Conservation (phyloP, 108 stramenopile genomes). For the Seminavis robusta region DNA sequence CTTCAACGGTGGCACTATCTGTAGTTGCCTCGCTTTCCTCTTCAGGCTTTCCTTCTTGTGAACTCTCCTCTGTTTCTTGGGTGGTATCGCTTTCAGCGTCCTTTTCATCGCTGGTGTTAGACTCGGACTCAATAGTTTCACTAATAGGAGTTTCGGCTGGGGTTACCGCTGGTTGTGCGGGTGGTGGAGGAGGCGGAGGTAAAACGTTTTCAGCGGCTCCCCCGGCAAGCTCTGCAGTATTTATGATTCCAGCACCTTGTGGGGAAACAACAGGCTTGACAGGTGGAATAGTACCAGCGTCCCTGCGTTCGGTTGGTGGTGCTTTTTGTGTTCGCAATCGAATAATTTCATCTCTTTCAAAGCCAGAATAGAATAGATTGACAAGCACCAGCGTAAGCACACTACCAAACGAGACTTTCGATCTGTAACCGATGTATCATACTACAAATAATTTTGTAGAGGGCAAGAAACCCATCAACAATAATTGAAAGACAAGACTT, state of each 20-base stretch:
- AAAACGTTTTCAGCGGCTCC: no score
- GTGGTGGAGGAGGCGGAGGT: no score
- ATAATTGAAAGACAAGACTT: neutral
- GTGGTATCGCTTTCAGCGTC: no score
- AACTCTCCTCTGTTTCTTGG: no score
- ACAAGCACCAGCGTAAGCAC: neutral
- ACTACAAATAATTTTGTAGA: no score
- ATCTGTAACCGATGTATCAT: neutral
- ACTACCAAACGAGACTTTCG: neutral
- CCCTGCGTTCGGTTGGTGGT: slow-evolving; percentile 22
- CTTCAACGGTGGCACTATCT: no score
- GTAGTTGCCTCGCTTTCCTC: no score
- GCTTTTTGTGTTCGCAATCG: slow-evolving; percentile 33
- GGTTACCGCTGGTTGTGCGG: no score
- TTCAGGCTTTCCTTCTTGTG: no score
- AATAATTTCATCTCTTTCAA: slow-evolving; percentile 29
- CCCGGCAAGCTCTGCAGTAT: neutral
- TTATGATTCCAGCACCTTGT: neutral
- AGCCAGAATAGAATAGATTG: neutral
- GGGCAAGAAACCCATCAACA: neutral
- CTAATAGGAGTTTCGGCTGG: no score
- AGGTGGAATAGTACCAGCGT: slow-evolving; percentile 14
- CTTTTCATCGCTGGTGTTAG: no score
- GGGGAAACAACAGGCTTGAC: neutral
- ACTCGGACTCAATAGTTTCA: no score